Evolutionary conservation across 1,139 yeast genomes (phyloP), one percentile per base, ranked within the genome.

Genomic region (Meyerozyma sp.): DNA sequence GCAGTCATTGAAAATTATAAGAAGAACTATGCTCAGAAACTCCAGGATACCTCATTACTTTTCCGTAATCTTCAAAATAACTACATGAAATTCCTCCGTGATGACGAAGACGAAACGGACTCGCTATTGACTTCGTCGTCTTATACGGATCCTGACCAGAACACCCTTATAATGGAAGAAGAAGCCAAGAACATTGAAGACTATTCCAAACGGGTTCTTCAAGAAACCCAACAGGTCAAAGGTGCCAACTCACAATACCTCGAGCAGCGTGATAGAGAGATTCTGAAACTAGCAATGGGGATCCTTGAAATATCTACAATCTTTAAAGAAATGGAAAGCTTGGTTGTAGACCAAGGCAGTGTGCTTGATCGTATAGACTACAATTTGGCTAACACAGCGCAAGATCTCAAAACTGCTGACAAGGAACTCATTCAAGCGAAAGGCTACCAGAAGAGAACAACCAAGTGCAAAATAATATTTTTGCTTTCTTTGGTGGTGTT

Each of bases 271-370:
- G 98, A 93, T 58, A 77, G 81, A 43, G 98, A 93, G 57, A 93
- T 94, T 41, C 84, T 86, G 26, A 85, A 84, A 53, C 75, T 94
- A 45, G 98, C 98, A 3, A 89, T 88, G 73, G 96, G 97, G 39
- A 95, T 93, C 37, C 69, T 93, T 29, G 99, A 93, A 61, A 86
- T 93, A 2, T 86, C 94, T 38, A 89, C 94, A 2, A 93, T 94
- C 43, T 93, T 93, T 68, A 85, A 87, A 59, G 98, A 94, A 58
- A 79, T 93, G 78, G 98, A 94, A 56, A 79, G 82, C 28, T 74
- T 94, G 74, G 90, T 93, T 41, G 87, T 93, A 46, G 98, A 94
- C 58, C 98, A 93, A 63, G 98, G 98, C 2, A 89, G 97, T 0
- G 74, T 93, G 39, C 73, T 93, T 46, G 98, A 93, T 62, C 70